Evolutionary conservation across 176 grass and related monocot species (phyloP).

Genomic region (Oryza glaberrima): DNA sequence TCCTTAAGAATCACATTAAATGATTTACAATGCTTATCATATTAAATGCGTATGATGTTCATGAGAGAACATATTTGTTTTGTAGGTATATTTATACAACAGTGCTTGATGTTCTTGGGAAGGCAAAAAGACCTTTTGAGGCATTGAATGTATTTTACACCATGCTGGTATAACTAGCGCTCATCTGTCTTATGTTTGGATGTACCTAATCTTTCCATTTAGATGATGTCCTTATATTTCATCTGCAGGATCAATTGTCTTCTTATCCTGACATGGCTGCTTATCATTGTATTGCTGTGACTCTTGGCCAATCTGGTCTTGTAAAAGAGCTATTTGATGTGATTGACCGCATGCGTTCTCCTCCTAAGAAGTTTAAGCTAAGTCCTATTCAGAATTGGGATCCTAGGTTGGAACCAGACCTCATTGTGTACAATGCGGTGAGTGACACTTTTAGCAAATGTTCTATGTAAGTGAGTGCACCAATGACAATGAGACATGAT

Average conservation of each 20-base stretch:
- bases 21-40: background rate
- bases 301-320: conserved; percentile 90
- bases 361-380: conserved; percentile 71
- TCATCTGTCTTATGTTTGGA: conserved; percentile 25
- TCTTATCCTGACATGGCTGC: conserved; percentile 92
- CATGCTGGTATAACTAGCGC: conserved; percentile 69
- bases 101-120: conserved; percentile 93
- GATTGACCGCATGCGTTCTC: conserved; percentile 84
- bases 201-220: conserved; percentile 16
- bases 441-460: conserved; percentile 36
- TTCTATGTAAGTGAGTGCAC: conserved; percentile 12
- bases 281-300: conserved; percentile 92
- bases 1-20: conserved; percentile 8
- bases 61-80: no score
- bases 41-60: background rate
- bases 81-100: no score
- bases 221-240: conserved; percentile 32
- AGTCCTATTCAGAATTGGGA: conserved; percentile 78
- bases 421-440: conserved; percentile 88
- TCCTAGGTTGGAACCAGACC: conserved; percentile 90
- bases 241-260: conserved; percentile 82
- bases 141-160: conserved; percentile 86
- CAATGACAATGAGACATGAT: background rate
- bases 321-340: conserved; percentile 98
- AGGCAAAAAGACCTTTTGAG: conserved; percentile 86